These are phyloP conservation scores for Lanmaoa rubissima DNA, from an alignment of 768 basidiomycete species.

Conservation along the genomic window DNA sequence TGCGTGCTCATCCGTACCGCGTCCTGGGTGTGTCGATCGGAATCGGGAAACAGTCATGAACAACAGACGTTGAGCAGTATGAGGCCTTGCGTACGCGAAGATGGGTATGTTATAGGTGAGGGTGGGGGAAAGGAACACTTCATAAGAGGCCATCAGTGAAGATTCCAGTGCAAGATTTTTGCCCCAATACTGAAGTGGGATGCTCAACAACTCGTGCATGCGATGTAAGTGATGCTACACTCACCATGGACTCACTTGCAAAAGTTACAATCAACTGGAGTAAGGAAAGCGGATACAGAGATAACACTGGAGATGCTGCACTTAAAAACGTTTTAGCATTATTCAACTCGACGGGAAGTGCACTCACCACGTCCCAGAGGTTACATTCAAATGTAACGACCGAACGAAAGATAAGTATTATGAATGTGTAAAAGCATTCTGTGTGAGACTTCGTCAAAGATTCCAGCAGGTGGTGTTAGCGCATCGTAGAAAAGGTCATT, in stretches of 20 bases:
- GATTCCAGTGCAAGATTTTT: background rate
- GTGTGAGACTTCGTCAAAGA: conserved; percentile 24
- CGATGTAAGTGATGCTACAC: background rate
- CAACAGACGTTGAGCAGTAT: conserved; percentile 48
- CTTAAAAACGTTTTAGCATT: background rate
- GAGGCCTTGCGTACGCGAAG: conserved; percentile 33
- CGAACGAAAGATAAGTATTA: conserved; percentile 6
- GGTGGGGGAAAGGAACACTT: conserved; percentile 50
- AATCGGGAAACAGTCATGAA: background rate
- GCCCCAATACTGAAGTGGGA: conserved; percentile 13
- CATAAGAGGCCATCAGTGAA: conserved; percentile 1
- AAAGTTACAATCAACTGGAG: conserved; percentile 7
- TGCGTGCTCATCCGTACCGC: conserved; percentile 38
- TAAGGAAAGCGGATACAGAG: conserved; percentile 7
- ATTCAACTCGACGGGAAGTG: background rate
- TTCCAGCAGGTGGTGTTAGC: conserved; percentile 22
- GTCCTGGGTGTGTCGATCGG: conserved; percentile 27
- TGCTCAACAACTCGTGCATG: background rate
- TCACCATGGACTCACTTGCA: conserved; percentile 13
- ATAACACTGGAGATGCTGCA: background rate
- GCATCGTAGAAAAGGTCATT: conserved; percentile 54
- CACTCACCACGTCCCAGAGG: conserved; percentile 3
- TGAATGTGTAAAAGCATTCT: conserved; percentile 1
- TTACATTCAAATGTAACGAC: background rate
- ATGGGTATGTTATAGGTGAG: conserved; percentile 45